Evolutionary conservation across 345 rosid genomes (phyloP).

Genomic region (Brassica cretica): DNA sequence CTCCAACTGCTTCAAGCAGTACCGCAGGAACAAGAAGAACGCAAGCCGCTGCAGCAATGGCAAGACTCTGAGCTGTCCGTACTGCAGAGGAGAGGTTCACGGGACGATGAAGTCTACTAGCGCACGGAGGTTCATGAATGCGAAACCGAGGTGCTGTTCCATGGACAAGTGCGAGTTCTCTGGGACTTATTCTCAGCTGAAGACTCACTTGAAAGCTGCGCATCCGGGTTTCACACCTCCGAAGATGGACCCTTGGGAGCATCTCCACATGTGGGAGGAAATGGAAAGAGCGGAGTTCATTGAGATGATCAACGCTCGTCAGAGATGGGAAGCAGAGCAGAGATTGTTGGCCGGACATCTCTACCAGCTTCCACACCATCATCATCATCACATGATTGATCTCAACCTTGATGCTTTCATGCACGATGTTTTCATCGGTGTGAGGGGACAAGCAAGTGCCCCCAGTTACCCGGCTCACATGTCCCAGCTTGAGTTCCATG

Average conservation of each 20-base stretch:
- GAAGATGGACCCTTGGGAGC: slow-evolving; percentile 50
- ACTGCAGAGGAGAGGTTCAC: slow-evolving; percentile 57
- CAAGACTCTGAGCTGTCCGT: slow-evolving; percentile 52
- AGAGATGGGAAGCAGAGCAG: slow-evolving; percentile 37
- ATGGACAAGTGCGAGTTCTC: slow-evolving; percentile 49
- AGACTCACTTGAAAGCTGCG: slow-evolving; percentile 56
- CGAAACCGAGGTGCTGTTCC: slow-evolving; percentile 53
- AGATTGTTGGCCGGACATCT: slow-evolving; percentile 1
- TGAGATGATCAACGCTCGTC: slow-evolving; percentile 42
- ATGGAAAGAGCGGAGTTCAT: slow-evolving; percentile 45
- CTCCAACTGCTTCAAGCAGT: slow-evolving; percentile 68
- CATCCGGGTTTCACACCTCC: slow-evolving; percentile 52
- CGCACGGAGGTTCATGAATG: slow-evolving; percentile 59
- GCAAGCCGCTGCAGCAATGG: neutral
- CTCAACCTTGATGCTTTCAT: slow-evolving; percentile 38
- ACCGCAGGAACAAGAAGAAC: slow-evolving; percentile 39
- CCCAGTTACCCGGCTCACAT: slow-evolving; percentile 1
- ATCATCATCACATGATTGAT: slow-evolving; percentile 24
- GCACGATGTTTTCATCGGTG: slow-evolving; percentile 8
- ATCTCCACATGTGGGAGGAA: slow-evolving; percentile 45
- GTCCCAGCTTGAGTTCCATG: slow-evolving; percentile 18
- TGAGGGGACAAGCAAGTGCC: slow-evolving; percentile 2
- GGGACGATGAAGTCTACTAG: slow-evolving; percentile 50
- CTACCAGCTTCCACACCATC: slow-evolving; percentile 23
- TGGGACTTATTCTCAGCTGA: slow-evolving; percentile 57